Percentiles rank a stretch among this genome's conserved stretches.
These are phyloP conservation scores for Mycena galopus DNA, from an alignment of 768 basidiomycete genomes.

Conservation along the genomic window DNA sequence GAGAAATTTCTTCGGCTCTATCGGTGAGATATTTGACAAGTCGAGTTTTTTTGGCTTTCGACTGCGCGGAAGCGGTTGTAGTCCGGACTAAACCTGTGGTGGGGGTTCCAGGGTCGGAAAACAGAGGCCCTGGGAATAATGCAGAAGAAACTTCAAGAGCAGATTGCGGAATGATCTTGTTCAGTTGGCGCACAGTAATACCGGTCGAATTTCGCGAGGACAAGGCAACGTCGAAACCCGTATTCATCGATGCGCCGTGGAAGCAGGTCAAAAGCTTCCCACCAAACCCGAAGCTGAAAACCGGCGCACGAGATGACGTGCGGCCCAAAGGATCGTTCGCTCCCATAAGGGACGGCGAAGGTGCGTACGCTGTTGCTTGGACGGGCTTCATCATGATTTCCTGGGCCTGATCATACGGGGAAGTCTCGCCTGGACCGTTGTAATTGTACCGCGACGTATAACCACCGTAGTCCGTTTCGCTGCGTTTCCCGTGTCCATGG, in stretches of 20 bases:
- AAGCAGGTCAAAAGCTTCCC: slow-evolving; percentile 92
- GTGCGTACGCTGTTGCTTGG: slow-evolving; percentile 74
- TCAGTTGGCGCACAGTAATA: slow-evolving; percentile 75
- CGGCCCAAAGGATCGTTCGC: slow-evolving; percentile 87
- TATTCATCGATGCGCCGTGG: slow-evolving; percentile 76
- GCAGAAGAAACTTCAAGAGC: slow-evolving; percentile 65
- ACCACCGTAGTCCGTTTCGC: slow-evolving; percentile 43
- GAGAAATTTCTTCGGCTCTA: slow-evolving; percentile 80
- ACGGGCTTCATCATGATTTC: slow-evolving; percentile 54
- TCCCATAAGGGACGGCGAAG: slow-evolving; percentile 86
- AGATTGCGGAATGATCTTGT: slow-evolving; percentile 78
- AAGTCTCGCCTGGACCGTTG: slow-evolving; percentile 29
- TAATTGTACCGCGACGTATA: slow-evolving; percentile 46
- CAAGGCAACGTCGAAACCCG: slow-evolving; percentile 84
- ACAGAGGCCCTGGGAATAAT: slow-evolving; percentile 89
- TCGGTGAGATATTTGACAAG: slow-evolving; percentile 84
- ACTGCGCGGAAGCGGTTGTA: slow-evolving; percentile 66
- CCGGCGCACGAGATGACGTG: slow-evolving; percentile 77
- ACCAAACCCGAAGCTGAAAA: slow-evolving; percentile 94
- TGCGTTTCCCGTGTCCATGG: slow-evolving; percentile 37
- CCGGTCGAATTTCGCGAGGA: slow-evolving; percentile 78
- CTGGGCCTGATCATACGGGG: slow-evolving; percentile 43
- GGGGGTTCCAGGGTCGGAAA: slow-evolving; percentile 78
- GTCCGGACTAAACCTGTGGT: slow-evolving; percentile 79
- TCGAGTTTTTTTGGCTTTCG: slow-evolving; percentile 87